These are phyloP conservation scores for Umbellularia californica DNA, from an alignment of 164 flowering plant genomes.

Conservation along the genomic window DNA sequence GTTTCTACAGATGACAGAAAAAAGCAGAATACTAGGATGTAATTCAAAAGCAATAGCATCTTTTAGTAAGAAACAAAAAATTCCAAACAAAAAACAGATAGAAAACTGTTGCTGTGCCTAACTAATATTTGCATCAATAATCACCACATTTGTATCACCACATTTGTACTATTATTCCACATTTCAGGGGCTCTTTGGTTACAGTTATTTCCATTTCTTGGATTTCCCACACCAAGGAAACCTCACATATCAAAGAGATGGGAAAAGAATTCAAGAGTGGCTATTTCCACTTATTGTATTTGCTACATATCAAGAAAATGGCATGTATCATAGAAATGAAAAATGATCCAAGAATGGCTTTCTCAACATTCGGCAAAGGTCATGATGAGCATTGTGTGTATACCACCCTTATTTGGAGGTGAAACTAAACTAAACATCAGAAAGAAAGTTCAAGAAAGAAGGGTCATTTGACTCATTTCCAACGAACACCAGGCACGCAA, in stretches of 20 bases:
- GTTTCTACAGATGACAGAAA: too few relatives aligned
- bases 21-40: background rate
- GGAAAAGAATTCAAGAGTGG: background rate
- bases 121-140: background rate
- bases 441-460: too few relatives aligned
- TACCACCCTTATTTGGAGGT: too few relatives aligned
- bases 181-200: background rate
- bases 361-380: too few relatives aligned
- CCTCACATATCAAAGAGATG: background rate
- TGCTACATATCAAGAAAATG: too few relatives aligned
- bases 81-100: background rate
- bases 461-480: too few relatives aligned
- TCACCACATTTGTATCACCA: background rate
- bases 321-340: background rate
- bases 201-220: background rate
- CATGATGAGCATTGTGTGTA: too few relatives aligned
- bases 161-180: background rate
- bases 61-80: background rate
- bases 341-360: background rate
- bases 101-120: background rate
- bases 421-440: too few relatives aligned
- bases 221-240: background rate
- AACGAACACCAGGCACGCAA: too few relatives aligned
- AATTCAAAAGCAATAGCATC: background rate
- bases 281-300: too few relatives aligned